phyloP scores from a whole-genome alignment of 2,329 filamentous ascomycete species.

The Sordariomycetes sp. region DNA sequence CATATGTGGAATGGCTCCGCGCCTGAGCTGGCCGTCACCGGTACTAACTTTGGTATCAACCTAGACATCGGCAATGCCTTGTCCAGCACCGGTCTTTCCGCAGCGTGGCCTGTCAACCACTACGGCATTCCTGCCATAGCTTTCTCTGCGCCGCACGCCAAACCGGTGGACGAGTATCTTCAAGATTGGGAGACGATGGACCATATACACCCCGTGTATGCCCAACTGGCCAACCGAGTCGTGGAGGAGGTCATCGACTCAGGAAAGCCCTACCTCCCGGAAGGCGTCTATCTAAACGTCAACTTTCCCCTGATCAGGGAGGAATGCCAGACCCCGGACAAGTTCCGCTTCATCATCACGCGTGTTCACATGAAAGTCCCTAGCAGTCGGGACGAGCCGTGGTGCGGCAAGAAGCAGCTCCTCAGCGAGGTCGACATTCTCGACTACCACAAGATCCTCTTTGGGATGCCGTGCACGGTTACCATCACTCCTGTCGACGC shows the following conservation, averaged over 20 bases:
- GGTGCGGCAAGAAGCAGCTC: not conserved
- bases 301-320: not conserved
- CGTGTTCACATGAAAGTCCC: not conserved
- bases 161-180: not conserved
- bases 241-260: conserved; percentile 44
- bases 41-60: conserved; percentile 47
- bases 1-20: conserved; percentile 35
- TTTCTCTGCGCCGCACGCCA: not conserved
- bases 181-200: too few species aligned
- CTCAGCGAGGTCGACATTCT: not conserved
- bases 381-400: not conserved
- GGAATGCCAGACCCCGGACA: not conserved
- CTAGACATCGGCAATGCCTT: conserved; percentile 13
- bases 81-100: not conserved
- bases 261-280: conserved; percentile 54
- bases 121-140: not conserved
- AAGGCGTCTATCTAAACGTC: conserved; percentile 49
- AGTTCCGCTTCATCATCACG: not conserved
- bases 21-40: conserved; percentile 50
- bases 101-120: not conserved
- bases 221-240: conserved; percentile 49
- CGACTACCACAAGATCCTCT: too few species aligned
- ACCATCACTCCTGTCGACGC: not conserved
- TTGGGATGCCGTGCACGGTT: too few species aligned
- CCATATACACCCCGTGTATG: not conserved